Evolutionary conservation across 176 grass and related monocot species (phyloP), one percentile per base, ranked within the genome.

Genomic region (Themeda triandra): DNA sequence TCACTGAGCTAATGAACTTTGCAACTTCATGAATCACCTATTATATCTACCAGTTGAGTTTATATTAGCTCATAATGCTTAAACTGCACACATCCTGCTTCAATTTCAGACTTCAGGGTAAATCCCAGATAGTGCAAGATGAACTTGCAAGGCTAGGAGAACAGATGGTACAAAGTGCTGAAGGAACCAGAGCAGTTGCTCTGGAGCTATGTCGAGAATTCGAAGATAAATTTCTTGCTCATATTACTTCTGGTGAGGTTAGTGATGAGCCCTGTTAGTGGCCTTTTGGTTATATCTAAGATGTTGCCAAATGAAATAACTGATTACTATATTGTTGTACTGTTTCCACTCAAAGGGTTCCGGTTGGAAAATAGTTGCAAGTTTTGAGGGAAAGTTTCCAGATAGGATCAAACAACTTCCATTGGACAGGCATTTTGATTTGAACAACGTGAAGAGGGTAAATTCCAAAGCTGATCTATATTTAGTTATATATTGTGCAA

Each of bases 391-490:
- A 27, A 97, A 97, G 51, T 97, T 97, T 86, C 94, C 94, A 23
- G 92, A 90, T 83, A 94, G 94, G 81, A 97, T 97, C 89, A 97
- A 97, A 88, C 87, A 97, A 63, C 89, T 97, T 73, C 94, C 94
- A 6, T 41, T 97, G 87, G 94, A 94, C 62, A 91, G 94, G 31
- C 94, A 97, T 87, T 97, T 97, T 90, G 94, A 97, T 75, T 49
- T 97, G 75, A 97, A 94, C 80, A 97, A 97, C 69, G 94, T 97
- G 71, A 97, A 97, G 88, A 88, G 94, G 91, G 94, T 97, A 97
- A 83, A 69, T 41, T 90, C 40, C 17, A 71, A 86, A 84, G 11
- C 48, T 64, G 11, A 46, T 54, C 32, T 76, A 53, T 46, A 76
- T 25, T 68, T 74, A 35, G 24, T 83, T 69, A 69, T 79, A 53